Base-by-base conservation (phyloP, 1,139 yeast genomes). In the Yamadazyma dendronema region DNA sequence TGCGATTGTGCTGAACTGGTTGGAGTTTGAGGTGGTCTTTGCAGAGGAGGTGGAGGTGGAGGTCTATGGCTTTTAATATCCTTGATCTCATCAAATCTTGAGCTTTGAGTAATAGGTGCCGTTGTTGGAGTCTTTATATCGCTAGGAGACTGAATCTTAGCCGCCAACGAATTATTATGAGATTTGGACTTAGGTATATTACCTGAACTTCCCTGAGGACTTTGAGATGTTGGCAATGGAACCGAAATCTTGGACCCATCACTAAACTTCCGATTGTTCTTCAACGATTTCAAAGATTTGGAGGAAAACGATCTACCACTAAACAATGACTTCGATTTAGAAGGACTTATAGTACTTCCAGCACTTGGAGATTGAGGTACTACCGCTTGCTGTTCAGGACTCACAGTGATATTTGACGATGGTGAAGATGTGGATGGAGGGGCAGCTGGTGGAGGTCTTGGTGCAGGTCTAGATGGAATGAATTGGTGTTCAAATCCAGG, bases 381-480 rank as follows among this genome's bases (percentile, higher is more conserved):
- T 17, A 17, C 31, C 16, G 16, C 25, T 13, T 33, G 33, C 22
- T 23, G 41, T 31, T 35, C 42, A 4, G 47, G 47, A 13, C 38
- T 31, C 4, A 30, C 27, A 4, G 34, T 13, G 4, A 11, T 16
- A 12, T 22, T 25, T 4, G 28, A 32, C 19, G 35, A 15, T 9
- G 34, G 35, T 11, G 35, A n/a, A 15, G 23, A 4, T 13, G 30
- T 28, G 7, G 27, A 3, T 6, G 27, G 27, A 9, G 34, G 34
- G 5, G 5, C 15, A 17, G 23, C 17, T 36, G 46, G 41, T 3
- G 76, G 77, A 1, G 77, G 77, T 43, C 74, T 76, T 31, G 88
- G 88, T 0, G 88, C 85, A 0, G 87, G 86, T 43, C 87, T 64
- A 36, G 79, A 73, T 5, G 87, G 87, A 40, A 80, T 77, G 44